A percentile compares a stretch with the other conserved stretches of the same genome.
These are phyloP conservation scores for Hansenula sp. DNA, from an alignment of 1,139 yeast species.

Conservation along the genomic window DNA sequence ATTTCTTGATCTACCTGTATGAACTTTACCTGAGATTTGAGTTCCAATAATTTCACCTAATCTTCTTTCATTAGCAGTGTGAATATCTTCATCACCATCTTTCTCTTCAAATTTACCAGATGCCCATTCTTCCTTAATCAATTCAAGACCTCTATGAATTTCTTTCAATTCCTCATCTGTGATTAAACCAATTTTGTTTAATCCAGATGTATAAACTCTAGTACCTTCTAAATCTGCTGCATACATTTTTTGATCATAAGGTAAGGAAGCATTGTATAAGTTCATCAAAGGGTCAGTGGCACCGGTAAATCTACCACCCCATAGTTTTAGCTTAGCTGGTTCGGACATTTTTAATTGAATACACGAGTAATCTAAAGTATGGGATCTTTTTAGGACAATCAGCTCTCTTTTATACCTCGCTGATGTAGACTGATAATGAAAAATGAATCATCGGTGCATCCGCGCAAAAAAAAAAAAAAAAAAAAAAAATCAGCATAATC, in stretches of 20 bases:
- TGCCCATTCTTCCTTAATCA: conserved; percentile 78
- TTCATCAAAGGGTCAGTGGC: conserved; percentile 98
- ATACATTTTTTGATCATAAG: conserved; percentile 93
- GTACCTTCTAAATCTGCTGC: conserved; percentile 93
- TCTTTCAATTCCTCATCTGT: conserved; percentile 65
- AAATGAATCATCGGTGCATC: conserved; percentile 1
- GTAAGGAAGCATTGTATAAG: conserved; percentile 91
- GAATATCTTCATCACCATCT: conserved; percentile 96
- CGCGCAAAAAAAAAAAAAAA: background rate
- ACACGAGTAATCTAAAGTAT: background rate
- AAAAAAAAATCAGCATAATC: background rate
- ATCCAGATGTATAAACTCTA: conserved; percentile 84
- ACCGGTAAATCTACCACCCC: conserved; percentile 99
- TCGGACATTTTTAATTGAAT: conserved; percentile 25
- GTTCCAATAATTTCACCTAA: conserved; percentile 93
- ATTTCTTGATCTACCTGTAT: conserved; percentile 96
- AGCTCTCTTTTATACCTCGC: background rate
- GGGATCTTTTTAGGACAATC: background rate
- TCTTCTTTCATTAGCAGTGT: conserved; percentile 97
- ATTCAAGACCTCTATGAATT: conserved; percentile 76
- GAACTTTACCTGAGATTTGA: conserved; percentile 93
- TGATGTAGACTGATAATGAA: background rate
- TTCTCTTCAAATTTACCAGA: conserved; percentile 70
- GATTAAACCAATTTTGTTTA: conserved; percentile 71
- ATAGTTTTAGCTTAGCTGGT: conserved; percentile 60